Base-by-base conservation (phyloP, 768 basidiomycete genomes). In the Chlorophyllum brunneum region DNA sequence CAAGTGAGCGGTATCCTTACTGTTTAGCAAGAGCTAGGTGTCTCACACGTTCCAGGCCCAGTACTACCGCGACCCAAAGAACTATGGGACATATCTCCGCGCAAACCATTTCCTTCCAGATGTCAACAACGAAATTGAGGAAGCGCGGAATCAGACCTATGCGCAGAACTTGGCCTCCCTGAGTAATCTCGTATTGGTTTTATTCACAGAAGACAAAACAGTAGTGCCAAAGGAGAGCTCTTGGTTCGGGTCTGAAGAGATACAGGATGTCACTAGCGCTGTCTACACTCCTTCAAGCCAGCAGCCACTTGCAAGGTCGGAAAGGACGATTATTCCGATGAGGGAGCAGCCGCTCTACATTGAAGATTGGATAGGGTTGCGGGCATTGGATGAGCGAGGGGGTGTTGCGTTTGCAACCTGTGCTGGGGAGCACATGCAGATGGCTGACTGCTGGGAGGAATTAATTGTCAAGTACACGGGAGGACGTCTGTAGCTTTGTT, bases 311-410 rank as follows among this genome's bases (percentile, higher is more conserved):
- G 39, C 43, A 18, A 29, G 11, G 3, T 23, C 13, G 31, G 58
- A 51, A n/a, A 56, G 26, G 5, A 56, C 51, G 1, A 75, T 88
- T 38, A 69, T 92, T 24, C 83, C 88, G 1, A 86, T 94, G 88
- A 78, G 73, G 30, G 64, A 64, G 47, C 91, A 92, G 54, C 82
- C 80, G 8, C 65, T 94, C 20, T 94, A 93, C 64, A 61, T 62
- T 6, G 81, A 90, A 58, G 86, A 94, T 62, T 89, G 87, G 86
- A 87, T 93, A 47, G 92, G 92, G 3, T 66, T 94, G 48, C 78
- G 81, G 26, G 61, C 70, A 52, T 71, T 94, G 56, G 88, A 94
- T 63, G 76, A 90, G 58, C 70, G 74, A 18, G 85, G 81, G 3
- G 74, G 69, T 3, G 73, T 94, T 13, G 59, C 75, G 10, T 70